A percentile compares a stretch with the other conserved stretches of the same genome.
phyloP scores from a whole-genome alignment of 495 filamentous ascomycete genomes.

The Hypomontagnella monticulosa region DNA sequence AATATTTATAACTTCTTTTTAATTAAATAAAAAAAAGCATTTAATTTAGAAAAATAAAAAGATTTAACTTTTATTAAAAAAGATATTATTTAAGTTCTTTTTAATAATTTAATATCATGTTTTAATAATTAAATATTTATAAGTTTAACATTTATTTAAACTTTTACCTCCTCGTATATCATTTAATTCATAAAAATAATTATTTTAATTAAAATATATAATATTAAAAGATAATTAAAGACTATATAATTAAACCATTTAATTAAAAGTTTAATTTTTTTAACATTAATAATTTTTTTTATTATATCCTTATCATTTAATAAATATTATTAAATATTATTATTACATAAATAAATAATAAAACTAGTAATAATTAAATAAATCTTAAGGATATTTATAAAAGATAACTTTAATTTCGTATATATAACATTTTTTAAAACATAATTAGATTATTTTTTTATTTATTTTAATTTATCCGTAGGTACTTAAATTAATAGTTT shows the following conservation, averaged over 20 bases:
- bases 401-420: neutral
- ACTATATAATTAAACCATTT: neutral
- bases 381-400: neutral
- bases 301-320: neutral
- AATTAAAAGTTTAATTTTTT: neutral
- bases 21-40: neutral
- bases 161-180: neutral
- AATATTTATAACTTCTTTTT: neutral
- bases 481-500: neutral
- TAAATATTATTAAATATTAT: neutral
- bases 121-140: neutral
- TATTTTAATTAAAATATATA: neutral
- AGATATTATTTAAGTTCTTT: neutral
- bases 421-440: neutral
- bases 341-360: neutral
- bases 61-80: conserved; percentile 1
- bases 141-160: neutral
- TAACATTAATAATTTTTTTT: neutral
- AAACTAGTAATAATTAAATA: neutral
- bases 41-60: neutral
- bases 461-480: neutral
- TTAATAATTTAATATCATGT: neutral
- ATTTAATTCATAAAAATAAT: neutral
- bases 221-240: neutral
- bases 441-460: neutral